phyloP scores from a whole-genome alignment of 2,329 filamentous ascomycete genomes.

The Didymella arachidicola region DNA sequence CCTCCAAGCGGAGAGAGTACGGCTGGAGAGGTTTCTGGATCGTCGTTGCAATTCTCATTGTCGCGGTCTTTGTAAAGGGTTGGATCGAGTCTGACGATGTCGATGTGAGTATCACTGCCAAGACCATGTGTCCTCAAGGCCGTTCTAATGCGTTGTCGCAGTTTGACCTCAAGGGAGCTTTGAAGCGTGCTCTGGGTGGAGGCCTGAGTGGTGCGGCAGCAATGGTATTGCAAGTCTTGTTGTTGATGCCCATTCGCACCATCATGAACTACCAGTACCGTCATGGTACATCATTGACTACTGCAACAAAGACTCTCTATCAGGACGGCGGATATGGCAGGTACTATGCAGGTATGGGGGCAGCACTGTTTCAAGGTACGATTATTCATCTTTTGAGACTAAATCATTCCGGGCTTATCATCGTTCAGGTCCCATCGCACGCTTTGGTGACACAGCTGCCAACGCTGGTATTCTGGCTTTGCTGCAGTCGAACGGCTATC shows the following conservation, averaged over 20 bases:
- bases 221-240: conserved; percentile 41
- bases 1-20: conserved; percentile 27
- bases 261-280: conserved; percentile 47
- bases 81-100: conserved; percentile 42
- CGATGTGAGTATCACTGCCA: conserved; percentile 25
- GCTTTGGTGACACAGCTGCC: conserved; percentile 42
- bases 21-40: conserved; percentile 29
- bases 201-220: conserved; percentile 42
- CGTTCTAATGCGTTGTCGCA: conserved; percentile 1
- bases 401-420: not conserved
- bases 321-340: conserved; percentile 36
- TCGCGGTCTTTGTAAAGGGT: conserved; percentile 37
- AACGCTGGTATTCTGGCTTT: conserved; percentile 42
- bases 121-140: not conserved
- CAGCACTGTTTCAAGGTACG: conserved; percentile 36
- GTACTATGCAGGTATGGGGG: conserved; percentile 38
- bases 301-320: conserved; percentile 38
- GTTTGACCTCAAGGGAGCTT: conserved; percentile 39
- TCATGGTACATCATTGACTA: conserved; percentile 35
- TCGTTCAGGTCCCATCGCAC: conserved; percentile 32
- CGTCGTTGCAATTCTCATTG: conserved; percentile 22
- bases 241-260: conserved; percentile 42
- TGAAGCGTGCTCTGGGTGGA: conserved; percentile 39
- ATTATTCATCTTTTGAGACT: not conserved
- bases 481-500: conserved; percentile 36